Conservation (phyloP, 73 alveolate species). For the Paramecium bursaria region DNA sequence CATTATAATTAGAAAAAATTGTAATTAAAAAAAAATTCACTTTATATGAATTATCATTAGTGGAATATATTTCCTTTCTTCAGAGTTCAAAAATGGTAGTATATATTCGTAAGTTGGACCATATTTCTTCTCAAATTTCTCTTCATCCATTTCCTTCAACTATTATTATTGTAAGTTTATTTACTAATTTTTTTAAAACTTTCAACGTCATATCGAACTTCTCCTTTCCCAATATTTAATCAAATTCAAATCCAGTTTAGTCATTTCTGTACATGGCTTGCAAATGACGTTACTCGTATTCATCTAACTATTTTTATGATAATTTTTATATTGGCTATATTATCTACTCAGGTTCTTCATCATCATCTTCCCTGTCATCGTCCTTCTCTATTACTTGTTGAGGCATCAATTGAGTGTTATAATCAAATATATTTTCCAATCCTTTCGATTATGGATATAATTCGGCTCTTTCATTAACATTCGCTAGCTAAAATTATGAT, state of each 20-base stretch:
- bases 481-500: slow-evolving; percentile 10
- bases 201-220: slow-evolving; percentile 62
- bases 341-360: slow-evolving; percentile 49
- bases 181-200: slow-evolving; percentile 43
- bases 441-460: neutral
- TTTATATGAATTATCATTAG: slow-evolving; percentile 4
- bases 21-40: too few relatives aligned
- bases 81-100: slow-evolving; percentile 19
- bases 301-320: neutral
- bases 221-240: slow-evolving; percentile 57
- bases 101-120: slow-evolving; percentile 12
- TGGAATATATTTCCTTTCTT: slow-evolving; percentile 46
- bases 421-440: slow-evolving; percentile 43
- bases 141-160: neutral
- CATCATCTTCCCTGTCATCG: slow-evolving; percentile 76
- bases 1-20: too few relatives aligned
- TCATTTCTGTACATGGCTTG: slow-evolving; percentile 16
- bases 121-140: neutral
- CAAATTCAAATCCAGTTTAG: slow-evolving; percentile 6
- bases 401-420: neutral
- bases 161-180: neutral
- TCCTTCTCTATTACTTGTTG: neutral
- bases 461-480: slow-evolving; percentile 1
- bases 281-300: neutral
- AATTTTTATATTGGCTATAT: too few relatives aligned